These are phyloP conservation scores for Cutaneotrichosporon dermatis DNA, from an alignment of 1,284 basidiomycete genomes.

Conservation along the genomic window DNA sequence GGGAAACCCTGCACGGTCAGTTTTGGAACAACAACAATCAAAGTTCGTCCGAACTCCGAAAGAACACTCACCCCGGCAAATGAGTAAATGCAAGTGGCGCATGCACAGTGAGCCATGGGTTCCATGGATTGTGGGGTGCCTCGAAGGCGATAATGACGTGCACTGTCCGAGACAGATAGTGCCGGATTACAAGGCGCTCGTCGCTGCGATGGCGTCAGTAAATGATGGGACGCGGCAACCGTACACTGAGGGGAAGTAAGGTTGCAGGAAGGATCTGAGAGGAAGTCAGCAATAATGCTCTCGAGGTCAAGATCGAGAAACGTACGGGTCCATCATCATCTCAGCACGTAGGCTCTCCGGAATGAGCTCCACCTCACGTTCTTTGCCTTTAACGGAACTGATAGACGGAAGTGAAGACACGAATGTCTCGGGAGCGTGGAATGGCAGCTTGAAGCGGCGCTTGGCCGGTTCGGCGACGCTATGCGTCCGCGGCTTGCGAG, in stretches of 20 bases:
- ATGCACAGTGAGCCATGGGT: constrained; percentile 43
- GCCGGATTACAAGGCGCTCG: constrained; percentile 43
- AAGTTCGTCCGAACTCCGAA: background rate
- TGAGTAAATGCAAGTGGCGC: constrained; percentile 41
- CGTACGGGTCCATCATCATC: constrained; percentile 44
- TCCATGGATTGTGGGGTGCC: constrained; percentile 34
- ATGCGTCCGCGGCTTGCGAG: constrained; percentile 17
- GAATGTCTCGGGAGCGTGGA: constrained; percentile 20
- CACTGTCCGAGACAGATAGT: constrained; percentile 41
- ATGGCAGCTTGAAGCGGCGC: constrained; percentile 22
- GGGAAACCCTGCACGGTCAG: constrained; percentile 18
- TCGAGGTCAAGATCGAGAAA: background rate
- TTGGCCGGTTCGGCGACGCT: constrained; percentile 20
- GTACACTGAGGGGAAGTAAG: constrained; percentile 39
- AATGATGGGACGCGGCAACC: background rate
- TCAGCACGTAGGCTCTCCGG: constrained; percentile 28
- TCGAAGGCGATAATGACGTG: constrained; percentile 44
- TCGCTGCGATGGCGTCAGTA: constrained; percentile 22
- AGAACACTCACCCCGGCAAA: constrained; percentile 31
- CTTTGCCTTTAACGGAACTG: constrained; percentile 24
- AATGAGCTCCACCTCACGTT: constrained; percentile 23
- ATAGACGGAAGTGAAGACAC: constrained; percentile 21
- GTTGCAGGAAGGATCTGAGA: constrained; percentile 35
- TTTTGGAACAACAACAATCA: background rate
- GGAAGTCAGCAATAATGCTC: constrained; percentile 3